Percentiles rank a stretch among this genome's conserved stretches.
Conservation (phyloP, 179 eudicot species). For the Vitellaria paradoxa region DNA sequence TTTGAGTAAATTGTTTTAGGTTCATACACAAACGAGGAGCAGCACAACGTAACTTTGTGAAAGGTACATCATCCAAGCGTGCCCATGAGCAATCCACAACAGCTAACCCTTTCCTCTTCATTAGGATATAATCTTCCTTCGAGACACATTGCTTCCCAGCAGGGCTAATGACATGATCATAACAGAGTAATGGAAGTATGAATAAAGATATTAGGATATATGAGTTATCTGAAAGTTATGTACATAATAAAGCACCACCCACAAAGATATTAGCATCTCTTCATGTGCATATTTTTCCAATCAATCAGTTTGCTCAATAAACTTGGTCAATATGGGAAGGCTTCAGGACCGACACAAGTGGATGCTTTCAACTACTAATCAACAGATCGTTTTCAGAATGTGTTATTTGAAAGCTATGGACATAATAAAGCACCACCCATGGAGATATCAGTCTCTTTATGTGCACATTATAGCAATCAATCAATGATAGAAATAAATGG, state of each 20-base stretch:
- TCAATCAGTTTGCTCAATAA: neutral
- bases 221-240: neutral
- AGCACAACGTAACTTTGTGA: constrained; percentile 73
- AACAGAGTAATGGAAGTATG: neutral
- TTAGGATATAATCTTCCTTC: constrained; percentile 65
- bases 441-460: too few species aligned
- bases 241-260: neutral
- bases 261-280: neutral
- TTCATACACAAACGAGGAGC: constrained; percentile 80
- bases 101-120: constrained; percentile 76
- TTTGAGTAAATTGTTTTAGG: neutral
- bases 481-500: too few species aligned
- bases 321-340: neutral
- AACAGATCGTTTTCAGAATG: neutral
- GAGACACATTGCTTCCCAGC: constrained; percentile 84
- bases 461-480: too few species aligned
- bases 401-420: too few species aligned
- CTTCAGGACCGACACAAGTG: neutral
- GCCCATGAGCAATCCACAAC: constrained; percentile 99
- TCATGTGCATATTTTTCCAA: neutral
- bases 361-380: constrained; percentile 1
- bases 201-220: neutral
- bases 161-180: constrained; percentile 43
- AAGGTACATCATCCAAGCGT: constrained; percentile 83
- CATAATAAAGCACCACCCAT: too few species aligned